A percentile compares a stretch with the other conserved stretches of the same genome.
phyloP scores from a whole-genome alignment of 176 grass and related monocot species.

The Juncus effusus region DNA sequence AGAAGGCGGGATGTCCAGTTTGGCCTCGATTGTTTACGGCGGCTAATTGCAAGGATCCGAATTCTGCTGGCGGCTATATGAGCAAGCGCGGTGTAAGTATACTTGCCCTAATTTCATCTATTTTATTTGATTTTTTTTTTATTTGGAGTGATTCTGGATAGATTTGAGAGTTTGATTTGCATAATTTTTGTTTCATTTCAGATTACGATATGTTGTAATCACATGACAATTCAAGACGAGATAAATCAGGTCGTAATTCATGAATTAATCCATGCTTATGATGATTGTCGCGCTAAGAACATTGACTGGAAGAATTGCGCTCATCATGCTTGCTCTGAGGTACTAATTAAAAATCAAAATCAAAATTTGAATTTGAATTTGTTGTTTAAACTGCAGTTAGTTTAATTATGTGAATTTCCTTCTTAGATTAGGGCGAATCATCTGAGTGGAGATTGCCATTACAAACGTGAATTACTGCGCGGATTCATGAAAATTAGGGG shows the following conservation, averaged over 20 bases:
- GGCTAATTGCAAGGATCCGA: conserved; percentile 27
- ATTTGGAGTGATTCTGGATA: too few relatives aligned
- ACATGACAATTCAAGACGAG: conserved; percentile 52
- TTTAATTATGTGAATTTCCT: conserved; percentile 13
- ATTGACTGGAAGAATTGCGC: conserved; percentile 80
- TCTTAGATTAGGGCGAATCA: conserved; percentile 88
- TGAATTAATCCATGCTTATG: conserved; percentile 92
- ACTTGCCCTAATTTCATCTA: neutral
- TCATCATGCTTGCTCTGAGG: conserved; percentile 97
- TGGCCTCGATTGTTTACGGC: conserved; percentile 49
- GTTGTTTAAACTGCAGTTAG: conserved; percentile 15
- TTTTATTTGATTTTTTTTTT: neutral
- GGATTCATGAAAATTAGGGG: conserved; percentile 93
- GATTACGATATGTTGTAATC: conserved; percentile 81
- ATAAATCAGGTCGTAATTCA: conserved; percentile 78
- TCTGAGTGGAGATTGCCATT: conserved; percentile 94
- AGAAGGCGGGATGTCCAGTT: conserved; percentile 54
- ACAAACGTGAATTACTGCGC: conserved; percentile 71
- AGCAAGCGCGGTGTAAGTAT: conserved; percentile 41
- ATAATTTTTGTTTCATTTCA: conserved; percentile 36
- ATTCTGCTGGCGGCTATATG: conserved; percentile 37
- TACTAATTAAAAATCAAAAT: conserved; percentile 23
- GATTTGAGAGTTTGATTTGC: neutral
- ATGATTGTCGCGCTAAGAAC: conserved; percentile 82
- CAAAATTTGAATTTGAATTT: neutral